Evolutionary conservation across 2,329 filamentous ascomycete species (phyloP), one percentile per base, ranked within the genome.

Genomic region (Pestalotiopsis sp.): DNA sequence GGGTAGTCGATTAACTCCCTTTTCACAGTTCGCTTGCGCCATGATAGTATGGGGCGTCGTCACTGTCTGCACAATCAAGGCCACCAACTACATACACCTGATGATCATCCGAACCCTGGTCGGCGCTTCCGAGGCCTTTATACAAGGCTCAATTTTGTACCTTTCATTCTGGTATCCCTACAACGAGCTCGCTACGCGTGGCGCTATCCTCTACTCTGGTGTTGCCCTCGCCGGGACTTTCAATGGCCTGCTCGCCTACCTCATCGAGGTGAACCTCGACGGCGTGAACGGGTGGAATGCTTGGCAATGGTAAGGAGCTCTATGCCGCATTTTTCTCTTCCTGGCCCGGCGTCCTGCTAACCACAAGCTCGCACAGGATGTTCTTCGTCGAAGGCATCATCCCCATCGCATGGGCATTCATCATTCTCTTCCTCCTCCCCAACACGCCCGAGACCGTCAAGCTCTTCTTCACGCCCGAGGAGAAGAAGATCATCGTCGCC

Each of bases 131-230:
- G 73, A 74, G 35, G 67, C 73, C 4, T 74, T 74, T 65, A 70
- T 74, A 22, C 72, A 74, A 22, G 73, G 73, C 9, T 70, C 70
- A 55, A 61, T 72, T 26, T 70, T 74, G 62, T 74, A 74, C 44
- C 70, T 74, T n/a, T 74, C 73, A 4, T 74, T 74, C 65, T 74
- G 73, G 73, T 74, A 74, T 63, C 68, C 71, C 22, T 74, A 74
- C 69, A 64, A 56, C 5, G 73, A 74, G 48, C 70, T 71, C 5
- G 73, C 73, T 5, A 73, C 72, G 5, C 70, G 73, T 14, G 73
- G 73, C 22, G 73, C 73, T 14, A 66, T 74, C 57, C 66, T 74
- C 4, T 69, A 70, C 35, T 71, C 70, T 10, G 72, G 67, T 62
- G 70, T 70, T 4, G 72, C 73, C 3, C 66, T 74, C 1, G 72